Evolutionary conservation across 2,329 filamentous ascomycete genomes (phyloP), one percentile per base, ranked within the genome.

Genomic region (Leptographium lundbergii): DNA sequence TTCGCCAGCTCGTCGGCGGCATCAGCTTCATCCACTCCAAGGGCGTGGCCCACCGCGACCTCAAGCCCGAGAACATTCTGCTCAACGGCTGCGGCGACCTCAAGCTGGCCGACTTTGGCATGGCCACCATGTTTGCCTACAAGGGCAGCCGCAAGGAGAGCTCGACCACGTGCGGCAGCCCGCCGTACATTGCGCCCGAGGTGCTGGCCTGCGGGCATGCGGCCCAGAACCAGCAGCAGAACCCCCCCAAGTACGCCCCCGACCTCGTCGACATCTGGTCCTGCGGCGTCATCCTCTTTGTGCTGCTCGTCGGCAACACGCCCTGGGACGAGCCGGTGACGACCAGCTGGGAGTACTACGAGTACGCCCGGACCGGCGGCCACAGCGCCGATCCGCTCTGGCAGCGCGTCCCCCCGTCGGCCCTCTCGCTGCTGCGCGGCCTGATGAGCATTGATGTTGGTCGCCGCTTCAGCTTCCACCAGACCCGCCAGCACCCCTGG

Each of bases 11-110:
- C 62, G 81, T 97, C 66, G 85, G 85, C 69, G 94, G 92, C 10
- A 88, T 97, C 62, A 87, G 87, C 68, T 99, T 91, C 74, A 95
- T 97, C 81, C 94, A 99, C 73, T 89, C 88, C 39, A 96, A 94
- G 71, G 94, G 94, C 24, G 88, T 99, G 17, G 91, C 91, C 14
- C 94, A 99, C 74, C 84, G 94, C 55, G 89, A 94, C 69, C 83
- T 94, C 64, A 94, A 94, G 71, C 94, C 94, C 0, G 94, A 99
- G 73, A 99, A 99, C 69, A 94, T 99, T 64, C 79, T 99, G 48
- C 78, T 99, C 60, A 91, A 89, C 1, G 84, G 82, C 0, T 84
- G 87, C 64, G 94, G 94, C 7, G 87, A 91, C 69, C 75, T 99
- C 64, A 99, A 99, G 73, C 82, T 99, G 59, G 94, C 94, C 14